Base-by-base conservation (phyloP, 164 flowering plant genomes). In the Sextonia rubra region DNA sequence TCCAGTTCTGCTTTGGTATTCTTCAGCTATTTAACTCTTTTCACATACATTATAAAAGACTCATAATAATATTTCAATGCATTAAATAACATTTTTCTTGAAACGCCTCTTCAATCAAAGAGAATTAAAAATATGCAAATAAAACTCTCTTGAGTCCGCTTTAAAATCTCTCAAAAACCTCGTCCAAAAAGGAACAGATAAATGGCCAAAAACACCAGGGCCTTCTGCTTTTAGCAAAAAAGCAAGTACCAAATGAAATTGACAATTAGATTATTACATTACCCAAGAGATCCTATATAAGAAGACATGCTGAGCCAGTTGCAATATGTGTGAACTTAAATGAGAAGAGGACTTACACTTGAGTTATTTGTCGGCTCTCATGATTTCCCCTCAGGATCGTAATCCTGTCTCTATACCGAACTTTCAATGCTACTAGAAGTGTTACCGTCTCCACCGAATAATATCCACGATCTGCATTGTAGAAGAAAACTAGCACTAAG, bases 401-500 rank as follows among this genome's bases (percentile, higher is more conserved):
- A 70, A 82, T 84, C 77, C 86, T 82, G 71, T 84, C 86, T 75
- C 86, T 80, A 67, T 84, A 80, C 27, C 85, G 84, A 66, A 84
- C 86, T 81, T 84, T 84, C 74, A 84, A 67, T 60, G 86, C 86
- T 64, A 84, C 86, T 69, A 84, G 48, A 32, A 84, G 81, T 67
- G 86, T 72, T 67, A 84, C 86, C 30, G 86, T 82, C 74, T 84
- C 86, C 75, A 84, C 86, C 3, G 86, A 83, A 70, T 83, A 83
- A 76, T 83, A 83, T 27, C 86, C 86, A 78, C 84, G 86, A 77
- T 84, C 86, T 84, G 85, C 81, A 77, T 68, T 52, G 65, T 64
- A 60, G 61, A 69, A 69, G 48, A 68, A 68, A 69, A 56, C 20
- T 18, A 29, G 62, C 5, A 55, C 27, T 55, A 23, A n/a, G 26